A percentile compares a stretch with the other conserved stretches of the same genome.
Evolutionary conservation across 805 yeast genomes (phyloP).

Genomic region (Metschnikowia shivogae): DNA sequence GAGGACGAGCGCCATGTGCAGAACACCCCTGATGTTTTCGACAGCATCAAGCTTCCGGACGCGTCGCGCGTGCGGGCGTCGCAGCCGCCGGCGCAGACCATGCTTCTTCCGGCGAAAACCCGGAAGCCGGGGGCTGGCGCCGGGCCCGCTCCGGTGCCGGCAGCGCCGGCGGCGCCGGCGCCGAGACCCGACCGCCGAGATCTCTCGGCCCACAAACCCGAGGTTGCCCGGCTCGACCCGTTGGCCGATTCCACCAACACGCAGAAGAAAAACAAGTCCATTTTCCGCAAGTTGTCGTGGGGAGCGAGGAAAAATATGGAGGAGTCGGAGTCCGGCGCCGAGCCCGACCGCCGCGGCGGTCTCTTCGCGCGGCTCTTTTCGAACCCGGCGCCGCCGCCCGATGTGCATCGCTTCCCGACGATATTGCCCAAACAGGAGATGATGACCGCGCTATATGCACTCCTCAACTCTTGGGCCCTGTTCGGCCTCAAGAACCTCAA

Average conservation of each 20-base stretch:
- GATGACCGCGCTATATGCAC: slow-evolving; percentile 58
- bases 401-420: slow-evolving; percentile 33
- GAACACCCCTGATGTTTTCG: slow-evolving; percentile 30
- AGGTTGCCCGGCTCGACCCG: slow-evolving; percentile 22
- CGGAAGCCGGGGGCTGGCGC: neutral
- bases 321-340: slow-evolving; percentile 26
- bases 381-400: slow-evolving; percentile 19
- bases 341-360: slow-evolving; percentile 10
- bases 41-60: slow-evolving; percentile 44
- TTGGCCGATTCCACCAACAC: slow-evolving; percentile 27
- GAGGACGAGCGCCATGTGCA: slow-evolving; percentile 10
- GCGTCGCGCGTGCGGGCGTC: slow-evolving; percentile 8
- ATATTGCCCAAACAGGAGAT: slow-evolving; percentile 51
- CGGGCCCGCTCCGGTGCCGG: no score
- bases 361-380: slow-evolving; percentile 36
- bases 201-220: neutral
- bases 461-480: slow-evolving; percentile 63
- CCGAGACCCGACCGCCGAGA: neutral
- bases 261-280: slow-evolving; percentile 31
- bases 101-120: slow-evolving; percentile 29
- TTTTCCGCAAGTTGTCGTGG: slow-evolving; percentile 51
- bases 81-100: slow-evolving; percentile 33
- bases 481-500: slow-evolving; percentile 61
- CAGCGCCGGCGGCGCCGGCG: no score
- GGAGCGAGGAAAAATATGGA: slow-evolving; percentile 41